phyloP scores from a whole-genome alignment of 306 rosid species.

The Cucurbita argyrosperma region DNA sequence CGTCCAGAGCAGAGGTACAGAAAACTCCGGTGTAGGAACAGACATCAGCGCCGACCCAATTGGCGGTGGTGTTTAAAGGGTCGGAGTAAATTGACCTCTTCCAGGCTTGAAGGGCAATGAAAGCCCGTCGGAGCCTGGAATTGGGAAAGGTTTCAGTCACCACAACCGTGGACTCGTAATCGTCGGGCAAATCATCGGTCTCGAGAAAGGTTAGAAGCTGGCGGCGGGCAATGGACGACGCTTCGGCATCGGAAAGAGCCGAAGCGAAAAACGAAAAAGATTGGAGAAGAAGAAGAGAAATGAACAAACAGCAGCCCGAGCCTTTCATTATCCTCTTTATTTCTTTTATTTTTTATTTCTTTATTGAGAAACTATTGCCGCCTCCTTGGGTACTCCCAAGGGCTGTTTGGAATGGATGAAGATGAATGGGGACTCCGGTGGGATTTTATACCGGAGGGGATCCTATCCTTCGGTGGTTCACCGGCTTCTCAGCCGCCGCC shows the following conservation, averaged over 20 bases:
- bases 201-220: conserved; percentile 31
- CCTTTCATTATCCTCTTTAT: conserved; percentile 12
- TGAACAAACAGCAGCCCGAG: conserved; percentile 9
- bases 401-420: conserved; percentile 3
- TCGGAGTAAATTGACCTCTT: conserved; percentile 55
- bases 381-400: conserved; percentile 26
- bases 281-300: conserved; percentile 1
- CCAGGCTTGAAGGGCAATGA: conserved; percentile 58
- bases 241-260: conserved; percentile 39
- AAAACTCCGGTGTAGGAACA: conserved; percentile 55
- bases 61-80: conserved; percentile 31
- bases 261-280: not conserved
- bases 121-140: conserved; percentile 35
- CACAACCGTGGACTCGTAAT: conserved; percentile 3
- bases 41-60: conserved; percentile 63
- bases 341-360: not conserved
- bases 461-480: not conserved
- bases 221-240: conserved; percentile 30
- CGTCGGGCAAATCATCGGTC: conserved; percentile 26
- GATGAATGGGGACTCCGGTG: not conserved
- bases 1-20: conserved; percentile 40
- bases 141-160: conserved; percentile 12
- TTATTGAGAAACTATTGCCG: not conserved
- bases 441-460: not conserved
- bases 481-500: not conserved